These are phyloP conservation scores for Remersonia thermophila DNA, from an alignment of 2,329 filamentous ascomycete species.

Conservation along the genomic window DNA sequence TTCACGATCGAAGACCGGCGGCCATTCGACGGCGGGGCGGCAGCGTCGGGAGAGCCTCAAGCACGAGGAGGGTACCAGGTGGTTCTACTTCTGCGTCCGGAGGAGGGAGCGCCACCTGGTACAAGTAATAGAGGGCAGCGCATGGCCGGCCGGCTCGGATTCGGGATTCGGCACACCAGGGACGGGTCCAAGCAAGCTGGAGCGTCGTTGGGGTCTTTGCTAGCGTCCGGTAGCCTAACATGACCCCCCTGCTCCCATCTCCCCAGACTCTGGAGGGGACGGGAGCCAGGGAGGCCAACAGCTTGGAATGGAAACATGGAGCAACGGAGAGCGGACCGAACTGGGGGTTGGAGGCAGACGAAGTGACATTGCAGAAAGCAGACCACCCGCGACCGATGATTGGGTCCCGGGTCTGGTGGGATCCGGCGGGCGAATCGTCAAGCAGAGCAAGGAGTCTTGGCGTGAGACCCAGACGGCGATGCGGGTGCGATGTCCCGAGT, in stretches of 20 bases:
- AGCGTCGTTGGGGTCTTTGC: conserved; percentile 1
- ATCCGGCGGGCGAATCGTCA: conserved; percentile 2
- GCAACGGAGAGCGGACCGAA: conserved; percentile 5
- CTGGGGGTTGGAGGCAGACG: conserved; percentile 3
- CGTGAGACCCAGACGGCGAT: conserved; percentile 11
- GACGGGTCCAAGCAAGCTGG: not conserved
- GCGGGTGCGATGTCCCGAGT: conserved; percentile 12
- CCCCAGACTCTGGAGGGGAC: not conserved
- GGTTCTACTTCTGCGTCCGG: too few species aligned
- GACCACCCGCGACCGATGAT: not conserved
- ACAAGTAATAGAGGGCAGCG: too few species aligned
- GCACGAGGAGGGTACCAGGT: not conserved
- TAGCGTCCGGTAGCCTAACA: not conserved
- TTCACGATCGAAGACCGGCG: not conserved
- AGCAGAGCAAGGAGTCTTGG: conserved; percentile 10
- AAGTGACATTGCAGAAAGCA: conserved; percentile 6
- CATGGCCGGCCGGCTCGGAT: not conserved
- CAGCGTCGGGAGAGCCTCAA: not conserved
- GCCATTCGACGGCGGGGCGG: not conserved
- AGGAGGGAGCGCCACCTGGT: too few species aligned
- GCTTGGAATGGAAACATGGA: not conserved
- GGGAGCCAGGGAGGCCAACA: not conserved
- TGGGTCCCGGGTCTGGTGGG: conserved; percentile 7
- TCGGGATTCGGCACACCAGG: not conserved
- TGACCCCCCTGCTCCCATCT: not conserved